Percentiles rank a stretch among this genome's conserved stretches.
Conservation (phyloP, 75 land plant species). For the Cryptomeria japonica region DNA sequence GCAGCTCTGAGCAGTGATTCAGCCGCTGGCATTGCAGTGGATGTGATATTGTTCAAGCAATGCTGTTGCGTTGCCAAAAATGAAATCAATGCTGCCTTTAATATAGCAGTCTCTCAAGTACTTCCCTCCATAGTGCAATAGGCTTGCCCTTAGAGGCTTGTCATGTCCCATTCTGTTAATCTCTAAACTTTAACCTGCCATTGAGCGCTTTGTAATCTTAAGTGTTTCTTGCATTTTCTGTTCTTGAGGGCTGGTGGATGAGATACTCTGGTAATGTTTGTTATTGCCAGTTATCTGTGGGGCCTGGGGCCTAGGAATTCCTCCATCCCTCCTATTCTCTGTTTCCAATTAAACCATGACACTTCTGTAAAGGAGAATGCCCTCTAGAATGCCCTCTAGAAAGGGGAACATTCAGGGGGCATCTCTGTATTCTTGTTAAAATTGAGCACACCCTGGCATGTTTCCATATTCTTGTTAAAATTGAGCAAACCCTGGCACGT, state of each 20-base stretch:
- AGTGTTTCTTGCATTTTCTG: background rate
- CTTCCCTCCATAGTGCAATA: conserved; percentile 23
- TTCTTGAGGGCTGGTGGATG: background rate
- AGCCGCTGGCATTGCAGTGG: conserved; percentile 25
- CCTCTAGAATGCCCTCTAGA: no score
- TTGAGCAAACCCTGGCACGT: no score
- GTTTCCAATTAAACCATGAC: no score
- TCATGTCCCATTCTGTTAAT: background rate
- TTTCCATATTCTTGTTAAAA: no score
- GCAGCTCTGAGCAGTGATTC: conserved; percentile 21
- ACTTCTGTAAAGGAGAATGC: no score
- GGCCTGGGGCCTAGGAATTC: no score
- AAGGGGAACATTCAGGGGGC: no score
- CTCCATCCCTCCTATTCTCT: no score
- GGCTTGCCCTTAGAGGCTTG: background rate
- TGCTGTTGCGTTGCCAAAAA: conserved; percentile 31
- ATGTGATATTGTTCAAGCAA: conserved; percentile 30
- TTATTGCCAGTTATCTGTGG: background rate
- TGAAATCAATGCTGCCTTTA: conserved; percentile 30
- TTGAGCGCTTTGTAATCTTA: background rate
- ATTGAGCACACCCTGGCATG: no score
- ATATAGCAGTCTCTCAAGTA: conserved; percentile 27
- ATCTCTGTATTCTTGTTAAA: no score
- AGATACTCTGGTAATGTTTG: background rate
- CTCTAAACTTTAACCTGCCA: background rate